Evolutionary conservation across 139 green algal species (phyloP), one percentile per base, ranked within the genome.

Genomic region (Trebouxia sp.): DNA sequence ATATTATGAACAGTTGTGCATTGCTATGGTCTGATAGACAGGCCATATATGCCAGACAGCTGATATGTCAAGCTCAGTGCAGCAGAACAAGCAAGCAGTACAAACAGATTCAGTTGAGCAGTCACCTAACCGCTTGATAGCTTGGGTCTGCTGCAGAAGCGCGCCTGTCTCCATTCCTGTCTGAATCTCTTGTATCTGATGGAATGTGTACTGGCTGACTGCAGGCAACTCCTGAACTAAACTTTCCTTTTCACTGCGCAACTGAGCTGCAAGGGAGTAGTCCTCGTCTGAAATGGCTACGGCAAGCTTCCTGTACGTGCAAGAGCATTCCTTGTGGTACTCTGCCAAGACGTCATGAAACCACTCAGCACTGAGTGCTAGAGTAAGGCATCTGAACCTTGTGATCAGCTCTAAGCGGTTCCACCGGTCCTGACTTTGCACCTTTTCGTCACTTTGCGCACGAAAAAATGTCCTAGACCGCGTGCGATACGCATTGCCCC

Each of bases 281-380:
- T 77, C 69, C 22, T 77, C 69, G 39, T 77, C 41, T 51, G 69
- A 77, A 20, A 77, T 8, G 37, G 69, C 69, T 39, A 77, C 41
- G 4, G 26, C 41, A 51, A 77, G 69, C 69, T 77, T 53, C 41
- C 69, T 77, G 42, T 26, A 56, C 12, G 41, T 41, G 55, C 20
- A 6, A n/a, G n/a, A n/a, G n/a, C n/a, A n/a, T n/a, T n/a, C n/a
- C n/a, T n/a, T n/a, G n/a, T n/a, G n/a, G n/a, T n/a, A n/a, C n/a
- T n/a, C n/a, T n/a, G n/a, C n/a, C n/a, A n/a, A n/a, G n/a, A n/a
- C n/a, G n/a, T n/a, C n/a, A n/a, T n/a, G n/a, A n/a, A n/a, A n/a
- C n/a, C n/a, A n/a, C n/a, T n/a, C n/a, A n/a, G n/a, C n/a, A n/a
- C n/a, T n/a, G n/a, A n/a, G n/a, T n/a, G n/a, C n/a, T n/a, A n/a